Conservation (phyloP, 352 stramenopile species). For the Pythium aphanidermatum region DNA sequence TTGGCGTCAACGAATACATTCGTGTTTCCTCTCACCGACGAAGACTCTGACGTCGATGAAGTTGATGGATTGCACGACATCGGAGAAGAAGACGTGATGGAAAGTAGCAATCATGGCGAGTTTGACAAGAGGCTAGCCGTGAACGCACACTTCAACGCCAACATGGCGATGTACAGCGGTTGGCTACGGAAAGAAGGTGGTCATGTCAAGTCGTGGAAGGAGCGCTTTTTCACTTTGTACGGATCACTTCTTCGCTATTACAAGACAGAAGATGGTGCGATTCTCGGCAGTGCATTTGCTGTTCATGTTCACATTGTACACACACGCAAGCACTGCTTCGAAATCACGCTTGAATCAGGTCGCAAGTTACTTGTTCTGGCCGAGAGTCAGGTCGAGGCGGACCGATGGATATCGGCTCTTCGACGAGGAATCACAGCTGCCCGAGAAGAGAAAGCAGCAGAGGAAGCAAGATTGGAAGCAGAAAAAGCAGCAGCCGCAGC, state of each 20-base stretch:
- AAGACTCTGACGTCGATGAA: slow-evolving; percentile 6
- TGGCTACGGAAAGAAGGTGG: slow-evolving; percentile 80
- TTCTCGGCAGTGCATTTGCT: slow-evolving; percentile 59
- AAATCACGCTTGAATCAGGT: slow-evolving; percentile 67
- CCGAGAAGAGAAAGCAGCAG: slow-evolving; percentile 12
- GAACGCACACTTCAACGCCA: slow-evolving; percentile 17
- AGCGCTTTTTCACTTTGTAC: slow-evolving; percentile 75
- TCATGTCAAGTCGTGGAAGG: slow-evolving; percentile 81
- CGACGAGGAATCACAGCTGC: slow-evolving; percentile 41
- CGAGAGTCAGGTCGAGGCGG: slow-evolving; percentile 55
- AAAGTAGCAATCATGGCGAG: no score
- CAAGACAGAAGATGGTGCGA: slow-evolving; percentile 69
- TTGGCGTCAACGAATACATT: no score
- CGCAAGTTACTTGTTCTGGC: slow-evolving; percentile 71
- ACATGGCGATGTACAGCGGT: slow-evolving; percentile 58
- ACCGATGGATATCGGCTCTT: slow-evolving; percentile 62
- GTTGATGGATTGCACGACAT: not conserved
- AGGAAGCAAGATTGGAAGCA: not conserved
- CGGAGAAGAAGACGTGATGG: not conserved
- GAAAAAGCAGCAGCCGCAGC: not conserved
- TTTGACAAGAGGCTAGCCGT: slow-evolving; percentile 4
- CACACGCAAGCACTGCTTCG: slow-evolving; percentile 63
- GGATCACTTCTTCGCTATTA: slow-evolving; percentile 77
- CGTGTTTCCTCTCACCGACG: no score
- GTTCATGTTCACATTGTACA: slow-evolving; percentile 63